A percentile compares a stretch with the other conserved stretches of the same genome.
Evolutionary conservation across 2,329 filamentous ascomycete genomes (phyloP).

Genomic region (Aspergillus thermomutatus): DNA sequence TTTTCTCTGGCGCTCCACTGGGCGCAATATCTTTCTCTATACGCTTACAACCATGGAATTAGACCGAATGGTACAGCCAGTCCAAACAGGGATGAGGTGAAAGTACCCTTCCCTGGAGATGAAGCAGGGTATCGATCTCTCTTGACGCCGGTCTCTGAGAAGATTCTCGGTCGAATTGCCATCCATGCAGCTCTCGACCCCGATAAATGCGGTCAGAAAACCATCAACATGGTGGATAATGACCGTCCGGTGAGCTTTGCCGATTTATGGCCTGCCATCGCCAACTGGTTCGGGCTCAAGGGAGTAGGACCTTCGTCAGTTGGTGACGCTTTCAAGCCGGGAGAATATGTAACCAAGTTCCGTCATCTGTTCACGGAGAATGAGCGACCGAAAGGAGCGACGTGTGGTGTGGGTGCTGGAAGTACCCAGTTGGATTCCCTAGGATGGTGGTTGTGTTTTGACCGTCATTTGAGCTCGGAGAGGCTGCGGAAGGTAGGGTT

Average conservation of each 20-base stretch:
- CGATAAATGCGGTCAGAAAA: slow-evolving; percentile 17
- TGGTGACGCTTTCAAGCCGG: slow-evolving; percentile 3
- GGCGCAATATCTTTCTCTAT: slow-evolving; percentile 30
- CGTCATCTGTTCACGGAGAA: slow-evolving; percentile 26
- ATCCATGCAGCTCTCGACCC: slow-evolving; percentile 28
- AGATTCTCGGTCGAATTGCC: slow-evolving; percentile 23
- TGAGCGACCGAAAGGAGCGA: slow-evolving; percentile 22
- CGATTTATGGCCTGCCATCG: slow-evolving; percentile 26
- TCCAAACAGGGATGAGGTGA: background rate
- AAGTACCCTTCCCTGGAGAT: slow-evolving; percentile 25
- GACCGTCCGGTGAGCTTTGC: slow-evolving; percentile 20
- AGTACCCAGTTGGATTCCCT: slow-evolving; percentile 42
- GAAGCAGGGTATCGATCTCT: slow-evolving; percentile 18
- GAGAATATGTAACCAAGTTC: slow-evolving; percentile 26
- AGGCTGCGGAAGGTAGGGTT: slow-evolving; percentile 42
- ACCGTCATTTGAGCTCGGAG: slow-evolving; percentile 46
- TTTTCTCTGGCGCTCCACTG: slow-evolving; percentile 28
- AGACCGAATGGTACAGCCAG: background rate
- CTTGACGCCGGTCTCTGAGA: slow-evolving; percentile 26
- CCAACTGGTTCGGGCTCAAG: slow-evolving; percentile 28
- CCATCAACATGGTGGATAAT: slow-evolving; percentile 29
- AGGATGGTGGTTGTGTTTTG: slow-evolving; percentile 48
- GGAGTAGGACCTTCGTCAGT: slow-evolving; percentile 18
- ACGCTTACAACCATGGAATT: slow-evolving; percentile 21
- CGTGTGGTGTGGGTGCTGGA: slow-evolving; percentile 37